Conservation (phyloP, 352 stramenopile species). For the Phytophthora kernoviae region DNA sequence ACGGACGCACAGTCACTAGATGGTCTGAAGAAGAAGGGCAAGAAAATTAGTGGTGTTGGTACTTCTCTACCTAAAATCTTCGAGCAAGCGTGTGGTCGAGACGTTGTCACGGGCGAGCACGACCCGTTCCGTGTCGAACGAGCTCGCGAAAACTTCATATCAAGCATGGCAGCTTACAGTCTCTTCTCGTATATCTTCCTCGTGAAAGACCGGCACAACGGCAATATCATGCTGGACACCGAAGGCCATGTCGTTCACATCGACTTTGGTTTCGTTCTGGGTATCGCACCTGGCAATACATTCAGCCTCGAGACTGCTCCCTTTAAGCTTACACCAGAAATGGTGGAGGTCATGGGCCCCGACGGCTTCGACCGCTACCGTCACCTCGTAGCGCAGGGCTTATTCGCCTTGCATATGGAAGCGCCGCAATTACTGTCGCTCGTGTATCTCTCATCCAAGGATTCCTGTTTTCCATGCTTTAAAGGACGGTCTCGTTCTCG, state of each 20-base stretch:
- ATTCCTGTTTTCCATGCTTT: constrained; percentile 96
- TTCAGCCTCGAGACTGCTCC: constrained; percentile 97
- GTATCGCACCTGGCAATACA: constrained; percentile 96
- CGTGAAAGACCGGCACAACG: constrained; percentile 98
- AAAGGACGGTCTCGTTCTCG: constrained; percentile 38
- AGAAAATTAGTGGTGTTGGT: constrained; percentile 24
- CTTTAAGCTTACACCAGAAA: constrained; percentile 99
- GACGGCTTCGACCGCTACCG: constrained; percentile 92
- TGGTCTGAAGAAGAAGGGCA: constrained; percentile 93
- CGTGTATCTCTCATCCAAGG: constrained; percentile 89
- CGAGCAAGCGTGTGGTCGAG: constrained; percentile 45
- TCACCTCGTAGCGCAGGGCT: constrained; percentile 91
- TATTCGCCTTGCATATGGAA: constrained; percentile 94
- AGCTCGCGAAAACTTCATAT: constrained; percentile 94
- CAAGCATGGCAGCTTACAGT: constrained; percentile 95
- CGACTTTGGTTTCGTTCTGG: constrained; percentile 99
- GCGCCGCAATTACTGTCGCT: constrained; percentile 92
- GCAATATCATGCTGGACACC: constrained; percentile 97
- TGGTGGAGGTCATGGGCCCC: constrained; percentile 93
- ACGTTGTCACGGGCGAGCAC: constrained; percentile 43
- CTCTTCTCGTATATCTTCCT: constrained; percentile 97
- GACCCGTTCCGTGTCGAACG: constrained; percentile 51
- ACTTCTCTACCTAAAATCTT: constrained; percentile 59
- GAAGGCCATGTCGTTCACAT: constrained; percentile 97
- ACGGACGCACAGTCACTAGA: constrained; percentile 96